A percentile compares a stretch with the other conserved stretches of the same genome.
Conservation (phyloP, 306 rosid genomes). For the Ormosia semicastrata region DNA sequence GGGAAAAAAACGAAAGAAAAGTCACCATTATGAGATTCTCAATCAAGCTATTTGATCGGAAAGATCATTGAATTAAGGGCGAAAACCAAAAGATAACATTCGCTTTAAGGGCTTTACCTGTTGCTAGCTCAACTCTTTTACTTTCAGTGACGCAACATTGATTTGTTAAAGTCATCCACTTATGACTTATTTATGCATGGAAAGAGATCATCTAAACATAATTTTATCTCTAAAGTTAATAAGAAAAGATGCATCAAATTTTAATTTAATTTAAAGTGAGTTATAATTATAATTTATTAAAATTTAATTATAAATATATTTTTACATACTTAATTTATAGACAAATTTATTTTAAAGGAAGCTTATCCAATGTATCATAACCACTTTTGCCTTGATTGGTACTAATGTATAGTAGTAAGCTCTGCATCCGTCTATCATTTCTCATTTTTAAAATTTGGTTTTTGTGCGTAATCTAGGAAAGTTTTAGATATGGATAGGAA, state of each 20-base stretch:
- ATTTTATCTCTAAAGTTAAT: too few species aligned
- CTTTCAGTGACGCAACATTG: neutral
- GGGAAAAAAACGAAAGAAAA: neutral
- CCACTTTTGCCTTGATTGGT: neutral
- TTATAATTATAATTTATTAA: too few species aligned
- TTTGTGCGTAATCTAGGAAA: neutral
- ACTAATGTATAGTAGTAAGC: neutral
- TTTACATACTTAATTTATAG: too few species aligned
- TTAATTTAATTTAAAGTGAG: too few species aligned
- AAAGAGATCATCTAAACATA: too few species aligned
- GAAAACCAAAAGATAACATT: slow-evolving; percentile 8
- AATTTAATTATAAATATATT: too few species aligned
- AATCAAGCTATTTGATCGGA: neutral
- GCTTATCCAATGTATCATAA: neutral
- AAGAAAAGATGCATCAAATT: too few species aligned
- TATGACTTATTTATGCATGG: neutral
- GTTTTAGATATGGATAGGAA: neutral
- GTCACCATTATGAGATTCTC: neutral
- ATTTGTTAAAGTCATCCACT: neutral
- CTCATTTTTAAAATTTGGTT: neutral
- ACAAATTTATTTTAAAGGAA: too few species aligned
- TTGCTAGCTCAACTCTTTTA: neutral
- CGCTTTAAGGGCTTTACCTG: neutral
- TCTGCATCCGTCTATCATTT: neutral
- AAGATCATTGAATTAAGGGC: neutral